A percentile compares a stretch with the other conserved stretches of the same genome.
phyloP scores from a whole-genome alignment of 768 basidiomycete species.

The Tricholoma matsutake region DNA sequence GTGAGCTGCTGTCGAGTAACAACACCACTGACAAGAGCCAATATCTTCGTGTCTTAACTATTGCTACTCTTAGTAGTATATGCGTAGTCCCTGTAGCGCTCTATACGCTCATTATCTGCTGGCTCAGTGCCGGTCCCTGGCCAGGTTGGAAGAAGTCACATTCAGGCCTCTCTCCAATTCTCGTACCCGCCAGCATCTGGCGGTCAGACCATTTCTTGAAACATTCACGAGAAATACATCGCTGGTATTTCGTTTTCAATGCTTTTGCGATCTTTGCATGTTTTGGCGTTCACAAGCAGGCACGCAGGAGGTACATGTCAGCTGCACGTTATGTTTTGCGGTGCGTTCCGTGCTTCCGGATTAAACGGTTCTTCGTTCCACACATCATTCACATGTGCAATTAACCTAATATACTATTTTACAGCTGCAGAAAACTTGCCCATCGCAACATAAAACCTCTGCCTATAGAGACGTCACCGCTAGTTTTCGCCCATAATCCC shows the following conservation, averaged over 20 bases:
- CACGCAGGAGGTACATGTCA: not conserved
- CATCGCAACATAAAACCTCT: not conserved
- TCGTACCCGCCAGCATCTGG: not conserved
- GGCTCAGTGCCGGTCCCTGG: not conserved
- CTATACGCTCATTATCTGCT: not conserved
- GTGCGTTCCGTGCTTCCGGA: not conserved
- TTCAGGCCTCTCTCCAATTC: not conserved
- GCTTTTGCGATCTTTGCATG: not conserved
- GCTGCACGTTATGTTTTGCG: not conserved
- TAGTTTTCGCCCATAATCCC: not conserved
- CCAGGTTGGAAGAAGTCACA: not conserved
- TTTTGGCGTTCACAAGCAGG: not conserved
- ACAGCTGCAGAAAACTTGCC: not conserved
- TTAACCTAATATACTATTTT: not conserved
- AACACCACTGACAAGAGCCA: not conserved
- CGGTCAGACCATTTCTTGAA: not conserved
- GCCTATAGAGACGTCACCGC: not conserved
- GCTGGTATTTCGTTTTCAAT: not conserved
- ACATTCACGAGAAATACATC: not conserved
- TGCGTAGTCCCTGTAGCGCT: not conserved
- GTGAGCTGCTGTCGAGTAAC: not conserved
- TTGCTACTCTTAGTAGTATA: not conserved
- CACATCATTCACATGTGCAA: not conserved
- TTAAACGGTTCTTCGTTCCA: not conserved
- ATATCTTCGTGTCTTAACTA: constrained; percentile 2